Conservation (phyloP, 2,329 filamentous ascomycete species). For the Paracamarosporium sp. region DNA sequence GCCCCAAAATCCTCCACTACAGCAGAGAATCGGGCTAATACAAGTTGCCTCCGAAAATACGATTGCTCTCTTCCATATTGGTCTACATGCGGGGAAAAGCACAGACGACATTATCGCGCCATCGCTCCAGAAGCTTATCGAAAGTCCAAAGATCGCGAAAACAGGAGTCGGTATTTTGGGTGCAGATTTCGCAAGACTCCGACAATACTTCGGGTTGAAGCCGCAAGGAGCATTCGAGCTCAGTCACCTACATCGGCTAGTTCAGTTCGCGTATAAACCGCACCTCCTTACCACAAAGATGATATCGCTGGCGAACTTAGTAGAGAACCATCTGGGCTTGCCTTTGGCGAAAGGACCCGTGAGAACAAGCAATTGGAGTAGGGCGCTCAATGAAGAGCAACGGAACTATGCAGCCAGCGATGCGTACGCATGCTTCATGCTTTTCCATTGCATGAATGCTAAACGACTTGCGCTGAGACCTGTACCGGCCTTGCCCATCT, state of each 20-base stretch:
- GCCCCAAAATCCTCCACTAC: slow-evolving; percentile 56
- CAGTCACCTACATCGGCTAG: slow-evolving; percentile 79
- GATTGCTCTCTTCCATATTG: slow-evolving; percentile 83
- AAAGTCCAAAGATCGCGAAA: slow-evolving; percentile 73
- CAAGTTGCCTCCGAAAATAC: slow-evolving; percentile 80
- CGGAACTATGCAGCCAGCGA: slow-evolving; percentile 80
- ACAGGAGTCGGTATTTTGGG: slow-evolving; percentile 74
- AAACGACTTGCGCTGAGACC: slow-evolving; percentile 63
- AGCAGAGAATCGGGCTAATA: slow-evolving; percentile 78
- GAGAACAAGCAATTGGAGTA: slow-evolving; percentile 77
- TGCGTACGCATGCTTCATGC: slow-evolving; percentile 80
- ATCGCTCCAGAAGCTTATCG: slow-evolving; percentile 73
- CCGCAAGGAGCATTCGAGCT: slow-evolving; percentile 77
- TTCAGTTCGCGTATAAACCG: slow-evolving; percentile 68
- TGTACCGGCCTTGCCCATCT: slow-evolving; percentile 28
- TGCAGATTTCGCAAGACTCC: slow-evolving; percentile 69
- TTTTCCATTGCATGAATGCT: slow-evolving; percentile 75
- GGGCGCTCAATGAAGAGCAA: slow-evolving; percentile 67
- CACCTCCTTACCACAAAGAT: slow-evolving; percentile 49
- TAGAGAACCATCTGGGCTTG: slow-evolving; percentile 72
- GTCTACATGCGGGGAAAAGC: slow-evolving; percentile 56
- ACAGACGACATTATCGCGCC: slow-evolving; percentile 70
- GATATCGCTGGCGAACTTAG: slow-evolving; percentile 72
- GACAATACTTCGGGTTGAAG: slow-evolving; percentile 69
- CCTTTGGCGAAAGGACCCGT: slow-evolving; percentile 83